Evolutionary conservation across 1,284 basidiomycete genomes (phyloP), one percentile per base, ranked within the genome.

Genomic region (Cryptococcus wingfieldii): DNA sequence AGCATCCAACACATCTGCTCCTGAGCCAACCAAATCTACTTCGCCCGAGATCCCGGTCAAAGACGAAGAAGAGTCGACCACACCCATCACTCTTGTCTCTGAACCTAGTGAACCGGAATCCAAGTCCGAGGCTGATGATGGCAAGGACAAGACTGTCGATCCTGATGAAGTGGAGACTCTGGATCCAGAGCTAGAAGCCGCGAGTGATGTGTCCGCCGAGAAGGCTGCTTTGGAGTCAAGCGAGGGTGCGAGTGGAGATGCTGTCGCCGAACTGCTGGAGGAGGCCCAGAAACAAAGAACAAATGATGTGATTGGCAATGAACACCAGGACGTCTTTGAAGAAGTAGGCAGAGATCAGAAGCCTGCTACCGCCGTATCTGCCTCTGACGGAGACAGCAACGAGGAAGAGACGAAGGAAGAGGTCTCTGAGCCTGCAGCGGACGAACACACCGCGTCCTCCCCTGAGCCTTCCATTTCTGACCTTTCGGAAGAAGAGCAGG

Each of bases 401-500:
- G 53, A 49, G 6, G 45, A 34, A 19, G 52, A 44, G 5, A 10
- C 7, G 16, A 39, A 57, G n/a, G 47, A 28, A 23, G 44, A 48
- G 3, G 49, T 19, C n/a, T n/a, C 31, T 10, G 55, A 39, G 4
- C 45, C 51, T n/a, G 51, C 54, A 13, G 59, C 28, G 31, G 52
- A 52, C 4, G 28, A 34, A 10, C 31, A 34, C 31, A 34, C 31
- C 31, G 31, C 31, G 10, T 5, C 3, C 31, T 34, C 31, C 31
- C 31, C 31, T 10, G 31, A 34, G 31, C 31, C 31, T 34, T 34
- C 31, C 10, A 6, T 5, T 8, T 34, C 31, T 34, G 31, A 34
- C 31, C 10, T 34, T 10, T 34, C 31, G 31, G 31, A 52, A 13
- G 55, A 47, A 47, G 54, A 57, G 4, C 55, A 55, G 23, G 58